Base-by-base conservation (phyloP, 768 basidiomycete genomes). In the Tylopilus subfusipes region DNA sequence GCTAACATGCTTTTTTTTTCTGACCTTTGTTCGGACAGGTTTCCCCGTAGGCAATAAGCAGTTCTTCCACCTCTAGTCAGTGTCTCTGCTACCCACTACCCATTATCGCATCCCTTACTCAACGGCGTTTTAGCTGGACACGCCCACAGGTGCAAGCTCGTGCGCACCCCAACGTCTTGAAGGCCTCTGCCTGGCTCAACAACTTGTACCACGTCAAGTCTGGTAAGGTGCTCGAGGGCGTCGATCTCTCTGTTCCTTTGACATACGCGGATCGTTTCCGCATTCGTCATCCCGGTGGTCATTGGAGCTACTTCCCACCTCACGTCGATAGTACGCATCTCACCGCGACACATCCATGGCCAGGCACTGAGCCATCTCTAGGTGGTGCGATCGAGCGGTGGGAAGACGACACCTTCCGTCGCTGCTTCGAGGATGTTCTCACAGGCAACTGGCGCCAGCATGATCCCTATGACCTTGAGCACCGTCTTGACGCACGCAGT, bases 371-470 rank as follows among this genome's bases (percentile, higher is more conserved):
- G 34, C 22, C 7, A 9, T 43, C 40, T 36, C 1, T 39, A 81
- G 90, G 89, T 8, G 88, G 88, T 9, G 70, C 81, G 0, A 82
- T 90, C 25, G 90, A 93, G 67, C 76, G 91, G 13, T 86, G 84
- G 85, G 83, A 87, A 68, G 84, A 89, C 66, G 67, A 75, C 2
- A 65, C 60, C 7, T 84, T 83, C 69, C 74, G 84, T 47, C 72
- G 70, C 5, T 87, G 82, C 63, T 89, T 86, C 59, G 72, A 71
- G 6, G 78, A 82, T 45, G 84, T 90, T 46, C 73, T 90, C 43
- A 67, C 65, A 25, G 85, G 85, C 0, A 72, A 80, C 48, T 89
- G 86, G 85, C 74, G 74, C 31, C 63, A 75, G 38, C 85, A 89
- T 61, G 84, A 89, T 64, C 81, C 86, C 4, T 89, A 83, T 58